Conservation (phyloP, 2,329 filamentous ascomycete genomes). For the Colletotrichum cuscutae region DNA sequence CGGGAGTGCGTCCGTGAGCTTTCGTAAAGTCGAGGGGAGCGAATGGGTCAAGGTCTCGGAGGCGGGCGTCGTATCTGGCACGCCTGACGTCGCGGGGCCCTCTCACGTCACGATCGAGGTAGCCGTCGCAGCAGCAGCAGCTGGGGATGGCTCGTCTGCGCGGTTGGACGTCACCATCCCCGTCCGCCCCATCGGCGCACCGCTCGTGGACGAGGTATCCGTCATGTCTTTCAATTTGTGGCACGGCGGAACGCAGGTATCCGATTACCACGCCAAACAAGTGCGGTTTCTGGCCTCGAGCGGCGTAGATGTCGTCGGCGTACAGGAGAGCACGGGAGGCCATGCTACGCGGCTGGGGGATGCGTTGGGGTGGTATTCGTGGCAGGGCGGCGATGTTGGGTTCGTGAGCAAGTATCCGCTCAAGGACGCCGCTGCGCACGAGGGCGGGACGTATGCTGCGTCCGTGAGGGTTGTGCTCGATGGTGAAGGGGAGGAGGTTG, state of each 20-base stretch:
- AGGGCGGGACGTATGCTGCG: slow-evolving; percentile 39
- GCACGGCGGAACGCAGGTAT: slow-evolving; percentile 48
- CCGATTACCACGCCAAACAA: slow-evolving; percentile 51
- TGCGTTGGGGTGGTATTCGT: slow-evolving; percentile 52
- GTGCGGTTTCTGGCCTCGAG: slow-evolving; percentile 45
- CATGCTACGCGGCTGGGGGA: slow-evolving; percentile 46
- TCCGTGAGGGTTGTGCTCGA: slow-evolving; percentile 49
- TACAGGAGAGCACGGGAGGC: slow-evolving; percentile 48
- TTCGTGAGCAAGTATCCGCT: slow-evolving; percentile 54
- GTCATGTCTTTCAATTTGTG: slow-evolving; percentile 54
- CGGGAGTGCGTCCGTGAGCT: slow-evolving; percentile 39
- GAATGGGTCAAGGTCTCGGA: slow-evolving; percentile 46
- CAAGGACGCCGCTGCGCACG: slow-evolving; percentile 39
- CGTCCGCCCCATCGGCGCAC: slow-evolving; percentile 39
- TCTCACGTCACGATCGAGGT: slow-evolving; percentile 43
- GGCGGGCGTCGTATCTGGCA: slow-evolving; percentile 49
- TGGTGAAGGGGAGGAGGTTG: slow-evolving; percentile 43
- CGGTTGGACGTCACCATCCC: slow-evolving; percentile 46
- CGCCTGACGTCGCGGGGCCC: slow-evolving; percentile 38
- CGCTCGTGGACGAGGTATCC: slow-evolving; percentile 46
- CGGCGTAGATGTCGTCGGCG: slow-evolving; percentile 48
- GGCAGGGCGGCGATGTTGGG: slow-evolving; percentile 44
- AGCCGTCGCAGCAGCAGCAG: slow-evolving; percentile 11
- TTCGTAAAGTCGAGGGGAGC: slow-evolving; percentile 40
- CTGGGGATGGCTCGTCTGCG: slow-evolving; percentile 39